These are phyloP conservation scores for Moricandia moricandioides DNA, from an alignment of 345 rosid species.

Conservation along the genomic window DNA sequence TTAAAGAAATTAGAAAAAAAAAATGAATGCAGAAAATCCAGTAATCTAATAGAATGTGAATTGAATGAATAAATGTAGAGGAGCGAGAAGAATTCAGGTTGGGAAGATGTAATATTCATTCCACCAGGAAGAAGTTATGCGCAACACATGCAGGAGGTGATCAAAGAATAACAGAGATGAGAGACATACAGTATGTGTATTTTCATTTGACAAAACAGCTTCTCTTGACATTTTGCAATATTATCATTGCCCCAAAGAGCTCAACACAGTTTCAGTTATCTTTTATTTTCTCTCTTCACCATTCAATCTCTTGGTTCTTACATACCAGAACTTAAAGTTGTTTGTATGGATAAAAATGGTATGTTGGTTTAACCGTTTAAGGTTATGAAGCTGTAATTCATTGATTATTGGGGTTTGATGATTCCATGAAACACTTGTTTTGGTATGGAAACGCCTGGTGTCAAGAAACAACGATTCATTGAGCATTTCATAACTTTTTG, in stretches of 20 bases:
- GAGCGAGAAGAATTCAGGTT: conserved; percentile 89
- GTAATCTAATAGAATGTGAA: conserved; percentile 12
- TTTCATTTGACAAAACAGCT: conserved; percentile 22
- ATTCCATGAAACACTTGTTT: not conserved
- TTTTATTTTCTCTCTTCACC: not conserved
- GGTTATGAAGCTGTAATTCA: not conserved
- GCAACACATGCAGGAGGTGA: conserved; percentile 79
- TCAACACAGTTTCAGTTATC: not conserved
- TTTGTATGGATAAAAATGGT: not conserved
- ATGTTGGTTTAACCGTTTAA: not conserved
- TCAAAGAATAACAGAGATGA: conserved; percentile 12
- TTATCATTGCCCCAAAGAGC: conserved; percentile 13
- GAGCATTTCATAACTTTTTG: not conserved
- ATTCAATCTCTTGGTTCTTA: not conserved
- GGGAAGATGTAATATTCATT: conserved; percentile 93
- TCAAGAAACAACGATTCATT: not conserved
- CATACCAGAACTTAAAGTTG: not conserved
- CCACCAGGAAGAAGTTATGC: conserved; percentile 92
- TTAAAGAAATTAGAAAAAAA: not conserved
- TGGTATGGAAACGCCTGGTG: not conserved
- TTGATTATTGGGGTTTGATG: not conserved
- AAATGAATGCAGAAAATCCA: not conserved
- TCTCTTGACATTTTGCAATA: conserved; percentile 26
- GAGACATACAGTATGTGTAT: not conserved
- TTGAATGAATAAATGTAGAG: conserved; percentile 41